Evolutionary conservation across 768 basidiomycete species (phyloP).

Genomic region (Mycena vulgaris): DNA sequence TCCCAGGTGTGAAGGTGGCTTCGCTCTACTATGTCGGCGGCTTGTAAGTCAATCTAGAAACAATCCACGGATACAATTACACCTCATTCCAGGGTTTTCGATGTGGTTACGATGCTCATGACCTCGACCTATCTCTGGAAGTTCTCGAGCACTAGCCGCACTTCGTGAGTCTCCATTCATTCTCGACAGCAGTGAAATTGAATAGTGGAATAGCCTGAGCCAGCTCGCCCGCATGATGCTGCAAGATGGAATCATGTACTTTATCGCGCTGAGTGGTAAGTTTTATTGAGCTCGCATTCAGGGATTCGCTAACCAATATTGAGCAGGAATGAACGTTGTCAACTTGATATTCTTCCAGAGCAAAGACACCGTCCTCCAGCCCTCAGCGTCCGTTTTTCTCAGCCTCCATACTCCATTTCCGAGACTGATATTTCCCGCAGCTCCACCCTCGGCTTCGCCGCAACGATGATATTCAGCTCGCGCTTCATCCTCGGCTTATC

Average conservation of each 20-base stretch:
- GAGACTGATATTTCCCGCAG: background rate
- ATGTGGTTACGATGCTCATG: conserved; percentile 17
- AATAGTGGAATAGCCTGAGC: background rate
- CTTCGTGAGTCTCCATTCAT: conserved; percentile 2
- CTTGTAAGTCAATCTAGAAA: background rate
- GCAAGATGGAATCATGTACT: conserved; percentile 28
- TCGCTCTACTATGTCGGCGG: conserved; percentile 10
- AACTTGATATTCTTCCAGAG: conserved; percentile 31
- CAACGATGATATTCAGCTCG: conserved; percentile 36
- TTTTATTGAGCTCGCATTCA: too few relatives aligned
- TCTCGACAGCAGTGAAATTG: background rate
- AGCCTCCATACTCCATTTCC: background rate
- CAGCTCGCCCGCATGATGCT: conserved; percentile 20
- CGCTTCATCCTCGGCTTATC: conserved; percentile 37
- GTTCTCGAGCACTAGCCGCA: conserved; percentile 20
- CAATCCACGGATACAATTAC: background rate
- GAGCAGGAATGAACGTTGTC: conserved; percentile 27
- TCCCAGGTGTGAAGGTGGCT: conserved; percentile 1
- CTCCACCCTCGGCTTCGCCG: conserved; percentile 21
- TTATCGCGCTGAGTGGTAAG: conserved; percentile 12
- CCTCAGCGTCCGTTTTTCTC: conserved; percentile 6
- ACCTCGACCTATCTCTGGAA: conserved; percentile 23
- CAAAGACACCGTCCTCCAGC: conserved; percentile 14
- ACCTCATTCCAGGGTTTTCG: conserved; percentile 7
- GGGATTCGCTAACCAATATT: too few relatives aligned